Percentiles rank a stretch among this genome's conserved stretches.
Evolutionary conservation across 805 yeast genomes (phyloP).

Genomic region (Jamesozyma jinghongensis): DNA sequence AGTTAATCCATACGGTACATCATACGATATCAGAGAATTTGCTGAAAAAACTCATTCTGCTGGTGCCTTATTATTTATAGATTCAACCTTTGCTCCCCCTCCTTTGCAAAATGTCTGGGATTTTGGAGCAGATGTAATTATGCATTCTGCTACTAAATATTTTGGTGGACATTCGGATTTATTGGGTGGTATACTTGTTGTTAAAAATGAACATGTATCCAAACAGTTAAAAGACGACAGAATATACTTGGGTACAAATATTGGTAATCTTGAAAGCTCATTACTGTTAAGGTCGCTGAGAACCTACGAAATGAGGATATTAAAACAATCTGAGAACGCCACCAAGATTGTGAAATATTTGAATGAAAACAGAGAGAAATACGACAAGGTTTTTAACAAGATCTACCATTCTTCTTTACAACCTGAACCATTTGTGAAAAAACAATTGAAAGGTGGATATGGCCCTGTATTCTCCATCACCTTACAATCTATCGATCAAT

Average conservation of each 20-base stretch:
- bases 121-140: slow-evolving; percentile 78
- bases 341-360: slow-evolving; percentile 52
- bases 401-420: slow-evolving; percentile 74
- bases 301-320: slow-evolving; percentile 66
- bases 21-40: slow-evolving; percentile 51
- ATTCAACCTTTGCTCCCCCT: slow-evolving; percentile 91
- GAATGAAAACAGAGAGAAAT: slow-evolving; percentile 38
- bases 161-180: slow-evolving; percentile 95
- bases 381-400: slow-evolving; percentile 38
- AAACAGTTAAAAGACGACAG: slow-evolving; percentile 51
- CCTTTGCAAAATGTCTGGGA: slow-evolving; percentile 75
- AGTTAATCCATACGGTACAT: slow-evolving; percentile 71
- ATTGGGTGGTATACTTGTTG: slow-evolving; percentile 69
- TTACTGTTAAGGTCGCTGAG: slow-evolving; percentile 70
- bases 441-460: slow-evolving; percentile 57
- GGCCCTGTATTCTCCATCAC: slow-evolving; percentile 72
- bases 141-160: slow-evolving; percentile 91
- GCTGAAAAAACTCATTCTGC: slow-evolving; percentile 65
- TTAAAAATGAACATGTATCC: slow-evolving; percentile 44
- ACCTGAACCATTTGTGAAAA: slow-evolving; percentile 52
- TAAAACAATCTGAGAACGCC: slow-evolving; percentile 56
- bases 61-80: slow-evolving; percentile 68
- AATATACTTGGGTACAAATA: slow-evolving; percentile 64
- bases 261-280: slow-evolving; percentile 69
- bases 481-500: slow-evolving; percentile 41